Evolutionary conservation across 108 stramenopile species (phyloP).

Genomic region (Cyclotella choctawhatcheeana): DNA sequence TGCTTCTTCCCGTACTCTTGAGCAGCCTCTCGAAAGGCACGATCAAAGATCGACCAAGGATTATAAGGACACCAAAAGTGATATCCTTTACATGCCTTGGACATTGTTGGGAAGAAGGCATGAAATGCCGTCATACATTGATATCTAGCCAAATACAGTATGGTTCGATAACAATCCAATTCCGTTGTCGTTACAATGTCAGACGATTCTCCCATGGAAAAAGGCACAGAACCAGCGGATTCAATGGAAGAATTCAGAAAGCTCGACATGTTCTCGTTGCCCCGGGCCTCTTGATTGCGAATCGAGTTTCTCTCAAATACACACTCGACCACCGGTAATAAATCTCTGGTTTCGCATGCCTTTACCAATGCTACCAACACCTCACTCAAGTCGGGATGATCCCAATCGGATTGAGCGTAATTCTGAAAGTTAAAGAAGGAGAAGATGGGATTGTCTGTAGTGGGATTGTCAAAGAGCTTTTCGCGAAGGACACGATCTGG

Average conservation of each 20-base stretch:
- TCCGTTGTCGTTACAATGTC: slow-evolving; percentile 29
- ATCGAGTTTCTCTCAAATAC: slow-evolving; percentile 64
- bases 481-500: slow-evolving; percentile 35
- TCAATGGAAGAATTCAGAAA: slow-evolving; percentile 35
- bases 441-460: slow-evolving; percentile 64
- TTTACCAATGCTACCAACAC: slow-evolving; percentile 78
- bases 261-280: background rate
- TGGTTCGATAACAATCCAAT: slow-evolving; percentile 79
- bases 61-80: slow-evolving; percentile 85
- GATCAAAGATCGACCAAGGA: slow-evolving; percentile 82
- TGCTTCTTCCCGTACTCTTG: slow-evolving; percentile 48
- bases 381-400: slow-evolving; percentile 76
- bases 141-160: slow-evolving; percentile 83
- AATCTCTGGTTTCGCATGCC: slow-evolving; percentile 86
- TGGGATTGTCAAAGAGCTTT: slow-evolving; percentile 49
- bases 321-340: slow-evolving; percentile 70
- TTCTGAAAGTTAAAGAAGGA: slow-evolving; percentile 74
- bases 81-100: slow-evolving; percentile 84
- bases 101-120: slow-evolving; percentile 52
- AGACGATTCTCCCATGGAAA: slow-evolving; percentile 18
- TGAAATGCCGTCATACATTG: slow-evolving; percentile 84
- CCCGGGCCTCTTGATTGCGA: slow-evolving; percentile 19
- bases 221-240: slow-evolving; percentile 25
- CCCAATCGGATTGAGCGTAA: slow-evolving; percentile 81
- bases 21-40: slow-evolving; percentile 80